Evolutionary conservation across 805 yeast species (phyloP), one percentile per base, ranked within the genome.

Genomic region (Monosporozyma unispora): DNA sequence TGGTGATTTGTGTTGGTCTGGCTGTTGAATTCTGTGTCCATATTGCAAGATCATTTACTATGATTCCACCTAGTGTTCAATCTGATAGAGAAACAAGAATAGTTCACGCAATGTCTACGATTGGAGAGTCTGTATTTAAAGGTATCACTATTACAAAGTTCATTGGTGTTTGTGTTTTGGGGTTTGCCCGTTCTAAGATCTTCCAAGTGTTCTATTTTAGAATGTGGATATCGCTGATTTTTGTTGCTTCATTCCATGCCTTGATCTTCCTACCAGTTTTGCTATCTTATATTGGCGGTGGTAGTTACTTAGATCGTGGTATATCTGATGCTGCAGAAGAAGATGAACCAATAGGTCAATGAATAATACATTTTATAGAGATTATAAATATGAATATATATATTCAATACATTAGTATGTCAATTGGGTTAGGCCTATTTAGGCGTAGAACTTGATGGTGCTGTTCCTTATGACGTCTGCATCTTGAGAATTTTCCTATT

Each of bases 1-100:
- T 91, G 49, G 76, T 93, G 33, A 91, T 91, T n/a, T 91, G 97
- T 63, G 81, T 84, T 2, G 99, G 99, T 0, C 70, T 91, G 35
- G 90, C 93, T 2, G 96, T 93, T 33, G 99, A 93, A 66, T 93
- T 91, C 62, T 88, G 96, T 51, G 78, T 85, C 31, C 98, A 91
- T 65, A 76, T 93, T 48, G 84, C 88, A 1, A 73, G 93, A 50
- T 88, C 93, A 1, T 91, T 81, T 64, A 76, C 84, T 25, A 70
- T 72, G 29, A 67, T 73, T 11, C 73, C 74, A 8, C 31, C 45
- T 21, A 57, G 53, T 33, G 56, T 64, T 9, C 61, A 64, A n/a
- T 62, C 60, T 27, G 72, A 70, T 47, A 59, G 60, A 45, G 69
- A 69, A 45, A 56, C 70, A 6, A 60, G 74, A 44, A 52, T 67